Conservation (phyloP, 2,329 filamentous ascomycete genomes). For the Alternaria novae-zelandiae region DNA sequence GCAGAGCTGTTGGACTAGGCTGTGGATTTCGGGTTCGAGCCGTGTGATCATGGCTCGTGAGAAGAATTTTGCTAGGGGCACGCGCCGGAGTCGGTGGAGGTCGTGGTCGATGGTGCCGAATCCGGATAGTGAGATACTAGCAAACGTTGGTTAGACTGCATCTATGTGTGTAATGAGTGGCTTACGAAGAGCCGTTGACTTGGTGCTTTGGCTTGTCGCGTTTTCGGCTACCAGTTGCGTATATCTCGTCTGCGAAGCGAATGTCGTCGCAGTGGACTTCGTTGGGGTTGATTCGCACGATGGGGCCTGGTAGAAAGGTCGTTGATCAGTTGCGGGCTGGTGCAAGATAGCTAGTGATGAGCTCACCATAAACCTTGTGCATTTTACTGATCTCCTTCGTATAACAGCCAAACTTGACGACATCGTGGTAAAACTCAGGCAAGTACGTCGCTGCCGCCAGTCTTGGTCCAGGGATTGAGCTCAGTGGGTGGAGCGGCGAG, state of each 20-base stretch:
- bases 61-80: slow-evolving; percentile 47
- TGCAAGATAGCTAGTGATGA: not conserved
- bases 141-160: too few relatives aligned
- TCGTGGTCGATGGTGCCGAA: slow-evolving; percentile 36
- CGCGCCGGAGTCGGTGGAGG: slow-evolving; percentile 41
- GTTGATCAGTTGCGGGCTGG: not conserved
- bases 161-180: too few relatives aligned
- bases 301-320: slow-evolving; percentile 28
- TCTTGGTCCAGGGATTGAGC: slow-evolving; percentile 42
- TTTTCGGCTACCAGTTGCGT: slow-evolving; percentile 33
- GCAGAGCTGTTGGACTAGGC: slow-evolving; percentile 30
- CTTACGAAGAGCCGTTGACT: slow-evolving; percentile 35
- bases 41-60: slow-evolving; percentile 35
- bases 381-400: slow-evolving; percentile 43
- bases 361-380: slow-evolving; percentile 46
- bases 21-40: slow-evolving; percentile 31
- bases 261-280: slow-evolving; percentile 43
- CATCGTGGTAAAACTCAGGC: slow-evolving; percentile 49
- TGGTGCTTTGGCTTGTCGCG: slow-evolving; percentile 35
- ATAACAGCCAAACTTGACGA: slow-evolving; percentile 39
- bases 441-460: slow-evolving; percentile 43
- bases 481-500: slow-evolving; percentile 38
- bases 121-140: slow-evolving; percentile 26
- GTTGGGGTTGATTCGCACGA: slow-evolving; percentile 43
- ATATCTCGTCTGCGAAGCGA: slow-evolving; percentile 38